These are phyloP conservation scores for Gymnopus androsaceus DNA, from an alignment of 1,284 basidiomycete genomes.

Conservation along the genomic window DNA sequence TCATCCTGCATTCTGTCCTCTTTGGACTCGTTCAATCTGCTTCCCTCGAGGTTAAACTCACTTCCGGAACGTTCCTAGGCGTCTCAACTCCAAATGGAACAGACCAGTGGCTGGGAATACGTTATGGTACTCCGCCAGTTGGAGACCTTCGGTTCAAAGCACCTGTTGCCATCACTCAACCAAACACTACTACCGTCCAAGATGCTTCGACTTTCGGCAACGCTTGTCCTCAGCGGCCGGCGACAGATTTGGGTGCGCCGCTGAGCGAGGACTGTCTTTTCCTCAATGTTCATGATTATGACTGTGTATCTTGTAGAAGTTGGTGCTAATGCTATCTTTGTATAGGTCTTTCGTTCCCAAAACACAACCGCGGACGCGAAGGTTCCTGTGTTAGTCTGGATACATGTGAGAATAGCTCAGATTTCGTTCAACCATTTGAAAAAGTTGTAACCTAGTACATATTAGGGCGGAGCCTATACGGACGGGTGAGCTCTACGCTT, in stretches of 20 bases:
- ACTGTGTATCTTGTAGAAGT: not conserved
- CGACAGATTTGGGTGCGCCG: constrained; percentile 43
- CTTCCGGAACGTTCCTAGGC: constrained; percentile 50
- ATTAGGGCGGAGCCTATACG: constrained; percentile 55
- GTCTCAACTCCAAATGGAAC: constrained; percentile 40
- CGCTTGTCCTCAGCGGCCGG: constrained; percentile 55
- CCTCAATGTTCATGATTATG: constrained; percentile 43
- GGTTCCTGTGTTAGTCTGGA: constrained; percentile 54
- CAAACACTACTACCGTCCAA: constrained; percentile 32
- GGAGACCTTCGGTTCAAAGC: constrained; percentile 58
- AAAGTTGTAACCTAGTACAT: not conserved
- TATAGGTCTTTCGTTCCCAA: constrained; percentile 46
- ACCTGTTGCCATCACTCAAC: constrained; percentile 50
- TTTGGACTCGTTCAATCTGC: not conserved
- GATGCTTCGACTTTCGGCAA: constrained; percentile 55
- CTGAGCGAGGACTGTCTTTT: constrained; percentile 57
- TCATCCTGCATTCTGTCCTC: not conserved
- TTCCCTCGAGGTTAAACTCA: constrained; percentile 38
- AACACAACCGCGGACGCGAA: constrained; percentile 34
- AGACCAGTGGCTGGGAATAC: constrained; percentile 65
- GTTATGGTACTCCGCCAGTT: constrained; percentile 62
- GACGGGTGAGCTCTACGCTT: constrained; percentile 34
- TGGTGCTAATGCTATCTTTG: not conserved
- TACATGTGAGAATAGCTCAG: constrained; percentile 40
- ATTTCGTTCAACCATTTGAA: not conserved